phyloP scores from a whole-genome alignment of 306 rosid genomes.

The Malus fusca region DNA sequence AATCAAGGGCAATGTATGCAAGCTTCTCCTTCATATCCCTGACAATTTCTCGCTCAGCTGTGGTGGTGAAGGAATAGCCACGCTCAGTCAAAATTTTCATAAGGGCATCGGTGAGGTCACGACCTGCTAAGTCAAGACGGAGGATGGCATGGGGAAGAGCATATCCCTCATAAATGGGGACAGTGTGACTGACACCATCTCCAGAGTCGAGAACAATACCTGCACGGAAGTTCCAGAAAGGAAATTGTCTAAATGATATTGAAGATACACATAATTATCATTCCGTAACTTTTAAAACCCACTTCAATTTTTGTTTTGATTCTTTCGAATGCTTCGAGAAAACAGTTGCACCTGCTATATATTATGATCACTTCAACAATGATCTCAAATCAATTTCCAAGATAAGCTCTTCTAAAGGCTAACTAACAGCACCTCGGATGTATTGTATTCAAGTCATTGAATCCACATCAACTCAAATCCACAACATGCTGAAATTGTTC shows the following conservation, averaged over 20 bases:
- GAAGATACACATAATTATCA: background rate
- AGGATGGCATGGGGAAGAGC: conserved; percentile 87
- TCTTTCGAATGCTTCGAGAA: background rate
- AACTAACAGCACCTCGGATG: background rate
- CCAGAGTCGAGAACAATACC: conserved; percentile 86
- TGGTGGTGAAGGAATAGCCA: conserved; percentile 83
- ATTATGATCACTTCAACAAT: background rate
- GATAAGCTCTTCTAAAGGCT: background rate
- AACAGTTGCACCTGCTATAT: background rate
- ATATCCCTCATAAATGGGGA: conserved; percentile 75
- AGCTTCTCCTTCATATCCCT: conserved; percentile 86
- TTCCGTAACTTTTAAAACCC: background rate
- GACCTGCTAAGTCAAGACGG: conserved; percentile 83
- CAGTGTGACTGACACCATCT: conserved; percentile 88
- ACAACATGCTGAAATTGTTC: background rate
- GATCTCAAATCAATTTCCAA: background rate
- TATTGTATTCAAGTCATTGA: background rate
- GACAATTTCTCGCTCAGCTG: conserved; percentile 85
- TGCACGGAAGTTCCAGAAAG: conserved; percentile 16
- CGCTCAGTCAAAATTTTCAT: conserved; percentile 87
- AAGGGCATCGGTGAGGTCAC: conserved; percentile 79
- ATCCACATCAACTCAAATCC: background rate
- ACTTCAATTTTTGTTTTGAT: background rate
- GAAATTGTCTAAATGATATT: background rate
- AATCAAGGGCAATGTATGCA: conserved; percentile 82